phyloP scores from a whole-genome alignment of 352 stramenopile species.

The Globisporangium perplexum region DNA sequence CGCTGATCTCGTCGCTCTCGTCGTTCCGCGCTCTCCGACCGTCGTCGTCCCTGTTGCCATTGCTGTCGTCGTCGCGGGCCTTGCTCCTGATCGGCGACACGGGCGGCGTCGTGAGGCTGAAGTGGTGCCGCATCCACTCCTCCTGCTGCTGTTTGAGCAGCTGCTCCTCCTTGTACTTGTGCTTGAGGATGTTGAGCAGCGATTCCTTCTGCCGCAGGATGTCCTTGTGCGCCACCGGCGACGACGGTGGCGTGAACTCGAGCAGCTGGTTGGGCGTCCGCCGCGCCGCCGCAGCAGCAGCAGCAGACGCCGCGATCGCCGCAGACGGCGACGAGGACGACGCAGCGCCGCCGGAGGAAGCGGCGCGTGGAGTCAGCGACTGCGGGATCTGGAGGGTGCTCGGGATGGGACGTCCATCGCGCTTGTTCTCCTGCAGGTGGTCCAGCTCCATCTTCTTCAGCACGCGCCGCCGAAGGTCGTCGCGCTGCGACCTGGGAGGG shows the following conservation, averaged over 20 bases:
- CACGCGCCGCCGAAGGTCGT: conserved; percentile 62
- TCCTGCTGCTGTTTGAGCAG: conserved; percentile 69
- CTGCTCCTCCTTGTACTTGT: conserved; percentile 58
- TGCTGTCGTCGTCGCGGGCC: neutral
- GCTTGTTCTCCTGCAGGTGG: neutral
- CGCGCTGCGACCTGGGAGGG: conserved; percentile 20
- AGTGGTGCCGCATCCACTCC: conserved; percentile 56
- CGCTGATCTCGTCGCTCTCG: conserved; percentile 10
- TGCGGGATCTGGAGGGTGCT: conserved; percentile 10
- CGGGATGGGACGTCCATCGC: neutral
- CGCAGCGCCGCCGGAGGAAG: neutral
- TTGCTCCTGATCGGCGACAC: conserved; percentile 24
- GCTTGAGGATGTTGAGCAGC: conserved; percentile 52
- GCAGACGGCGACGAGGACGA: neutral
- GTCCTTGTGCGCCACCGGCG: conserved; percentile 54
- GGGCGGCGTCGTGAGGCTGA: conserved; percentile 20
- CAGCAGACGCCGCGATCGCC: neutral
- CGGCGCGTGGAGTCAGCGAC: neutral
- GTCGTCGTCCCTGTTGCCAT: conserved; percentile 1
- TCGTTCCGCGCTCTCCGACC: too few species aligned
- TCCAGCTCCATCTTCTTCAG: conserved; percentile 64
- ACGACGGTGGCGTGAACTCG: conserved; percentile 47
- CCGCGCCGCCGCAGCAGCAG: neutral
- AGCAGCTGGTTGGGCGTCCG: conserved; percentile 13
- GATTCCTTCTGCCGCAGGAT: conserved; percentile 56